Evolutionary conservation across 2,329 filamentous ascomycete species (phyloP), one percentile per base, ranked within the genome.

Genomic region (Colletotrichum lentis): DNA sequence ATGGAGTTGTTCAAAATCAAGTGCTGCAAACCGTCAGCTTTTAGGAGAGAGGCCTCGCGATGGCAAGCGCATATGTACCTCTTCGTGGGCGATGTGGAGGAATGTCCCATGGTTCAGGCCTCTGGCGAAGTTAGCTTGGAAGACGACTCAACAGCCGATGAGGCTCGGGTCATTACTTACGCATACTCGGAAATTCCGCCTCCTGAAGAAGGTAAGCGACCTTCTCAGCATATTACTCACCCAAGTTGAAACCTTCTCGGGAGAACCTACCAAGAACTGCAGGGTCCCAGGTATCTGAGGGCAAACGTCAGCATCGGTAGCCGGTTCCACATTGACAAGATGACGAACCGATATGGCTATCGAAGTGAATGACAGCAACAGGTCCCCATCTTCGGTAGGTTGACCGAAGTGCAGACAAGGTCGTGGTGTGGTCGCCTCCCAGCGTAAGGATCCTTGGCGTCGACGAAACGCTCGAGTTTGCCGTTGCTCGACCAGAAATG

Each of bases 281-380:
- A 0, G 91, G 90, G 74, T 92, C 87, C 90, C 91, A 93, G 0
- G 91, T 93, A 76, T 93, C 86, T 84, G 27, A 8, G 20, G 11
- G 24, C 3, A 24, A 3, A 4, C 24, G 56, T 76, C 50, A 74
- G 71, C 5, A 27, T 39, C 64, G n/a, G 22, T 39, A 41, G 27
- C 72, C 77, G 77, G 76, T 2, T 22, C 2, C 7, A 14, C 11
- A 12, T 5, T 31, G 0, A n/a, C 39, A 47, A 39, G 53, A n/a
- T 18, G 10, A 70, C 73, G 52, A 12, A 79, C 78, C 90, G 11
- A 92, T 82, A 74, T 93, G 90, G 14, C 72, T 87, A 71, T 90
- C 88, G 72, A 90, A 90, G 73, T 91, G 88, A 27, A 91, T 79
- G 4, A 90, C 88, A 0, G 87, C 86, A 7, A 90, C 83, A 2